A percentile compares a stretch with the other conserved stretches of the same genome.
Evolutionary conservation across 2,329 filamentous ascomycete genomes (phyloP).

Genomic region (Aspergillus melleus): DNA sequence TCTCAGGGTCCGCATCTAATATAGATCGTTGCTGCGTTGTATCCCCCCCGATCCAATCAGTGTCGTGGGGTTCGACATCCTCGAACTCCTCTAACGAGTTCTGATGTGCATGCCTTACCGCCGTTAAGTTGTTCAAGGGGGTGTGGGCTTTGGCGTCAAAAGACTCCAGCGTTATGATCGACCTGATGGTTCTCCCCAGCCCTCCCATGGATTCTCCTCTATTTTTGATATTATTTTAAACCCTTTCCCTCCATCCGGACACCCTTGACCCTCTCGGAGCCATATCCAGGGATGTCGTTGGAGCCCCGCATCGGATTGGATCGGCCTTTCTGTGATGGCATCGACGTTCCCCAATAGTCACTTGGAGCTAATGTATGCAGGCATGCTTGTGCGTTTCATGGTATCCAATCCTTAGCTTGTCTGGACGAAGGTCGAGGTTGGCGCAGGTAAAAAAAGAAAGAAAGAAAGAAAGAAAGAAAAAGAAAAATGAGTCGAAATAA

Average conservation of each 20-base stretch:
- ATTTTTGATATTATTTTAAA: too few relatives aligned
- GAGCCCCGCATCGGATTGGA: conserved; percentile 17
- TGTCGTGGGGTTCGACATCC: conserved; percentile 3
- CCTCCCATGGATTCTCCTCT: neutral
- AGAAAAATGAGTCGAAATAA: neutral
- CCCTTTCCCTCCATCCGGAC: too few relatives aligned
- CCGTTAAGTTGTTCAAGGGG: neutral
- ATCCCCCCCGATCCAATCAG: conserved; percentile 16
- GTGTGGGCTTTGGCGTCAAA: too few relatives aligned
- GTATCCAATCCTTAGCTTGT: conserved; percentile 15
- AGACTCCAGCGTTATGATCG: neutral
- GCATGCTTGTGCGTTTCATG: conserved; percentile 14
- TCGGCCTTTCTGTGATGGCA: conserved; percentile 6
- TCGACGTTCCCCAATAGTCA: neutral
- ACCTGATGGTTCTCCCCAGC: neutral
- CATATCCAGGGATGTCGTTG: neutral
- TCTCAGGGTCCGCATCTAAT: conserved; percentile 15
- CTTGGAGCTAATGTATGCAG: conserved; percentile 16
- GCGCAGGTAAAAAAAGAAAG: neutral
- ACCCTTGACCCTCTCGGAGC: too few relatives aligned
- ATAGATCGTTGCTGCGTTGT: conserved; percentile 20
- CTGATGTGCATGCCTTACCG: conserved; percentile 10
- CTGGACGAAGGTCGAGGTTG: neutral
- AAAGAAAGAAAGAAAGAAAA: neutral
- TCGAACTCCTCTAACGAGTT: conserved; percentile 1